phyloP scores from a whole-genome alignment of 2,329 filamentous ascomycete species.

The Talaromyces rugulosus region DNA sequence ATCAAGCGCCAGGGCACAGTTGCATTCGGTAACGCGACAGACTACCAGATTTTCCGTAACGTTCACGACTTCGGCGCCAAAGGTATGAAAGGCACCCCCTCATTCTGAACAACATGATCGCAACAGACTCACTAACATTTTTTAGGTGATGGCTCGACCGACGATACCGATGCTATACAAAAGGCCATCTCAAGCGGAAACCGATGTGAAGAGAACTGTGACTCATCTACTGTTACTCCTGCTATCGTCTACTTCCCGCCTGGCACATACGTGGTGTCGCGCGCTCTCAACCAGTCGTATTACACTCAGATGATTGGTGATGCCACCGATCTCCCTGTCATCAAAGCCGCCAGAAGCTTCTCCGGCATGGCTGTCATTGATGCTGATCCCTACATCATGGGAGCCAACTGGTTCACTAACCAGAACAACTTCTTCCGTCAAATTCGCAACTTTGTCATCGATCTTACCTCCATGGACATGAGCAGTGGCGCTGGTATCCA shows the following conservation, averaged over 20 bases:
- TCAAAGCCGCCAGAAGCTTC: constrained; percentile 72
- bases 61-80: constrained; percentile 71
- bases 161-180: constrained; percentile 90
- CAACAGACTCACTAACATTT: constrained; percentile 23
- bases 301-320: constrained; percentile 93
- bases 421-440: constrained; percentile 81
- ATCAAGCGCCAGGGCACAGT: constrained; percentile 66
- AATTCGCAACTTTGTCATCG: constrained; percentile 76
- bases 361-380: constrained; percentile 85
- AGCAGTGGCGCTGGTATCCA: constrained; percentile 67
- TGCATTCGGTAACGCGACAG: constrained; percentile 53
- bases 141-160: constrained; percentile 60
- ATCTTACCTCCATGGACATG: constrained; percentile 63
- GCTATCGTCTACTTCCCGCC: constrained; percentile 89
- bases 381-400: constrained; percentile 73
- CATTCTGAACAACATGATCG: neutral
- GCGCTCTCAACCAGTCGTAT: constrained; percentile 79
- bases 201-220: constrained; percentile 76
- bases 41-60: constrained; percentile 72
- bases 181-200: constrained; percentile 69
- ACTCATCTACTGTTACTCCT: constrained; percentile 77
- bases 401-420: constrained; percentile 73
- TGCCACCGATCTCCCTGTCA: constrained; percentile 63
- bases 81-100: constrained; percentile 49
- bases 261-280: constrained; percentile 77